Percentiles rank a stretch among this genome's conserved stretches.
Conservation (phyloP, 805 yeast species). For the Barnettozyma wickerhamii region DNA sequence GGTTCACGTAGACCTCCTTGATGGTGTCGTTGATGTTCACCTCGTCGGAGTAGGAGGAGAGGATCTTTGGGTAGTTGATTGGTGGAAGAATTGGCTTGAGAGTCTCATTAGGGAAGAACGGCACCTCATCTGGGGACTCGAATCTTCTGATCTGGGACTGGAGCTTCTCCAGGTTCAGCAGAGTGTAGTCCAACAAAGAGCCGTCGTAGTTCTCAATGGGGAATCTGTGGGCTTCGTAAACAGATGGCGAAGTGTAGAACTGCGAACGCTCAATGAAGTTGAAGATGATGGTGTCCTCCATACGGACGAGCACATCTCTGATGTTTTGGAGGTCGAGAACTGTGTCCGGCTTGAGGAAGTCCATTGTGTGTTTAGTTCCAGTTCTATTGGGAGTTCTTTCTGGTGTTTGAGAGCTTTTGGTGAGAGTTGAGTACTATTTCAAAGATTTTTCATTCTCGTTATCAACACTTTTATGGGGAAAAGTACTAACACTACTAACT, state of each 20-base stretch:
- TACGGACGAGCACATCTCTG: constrained; percentile 76
- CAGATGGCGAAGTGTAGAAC: constrained; percentile 69
- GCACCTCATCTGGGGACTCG: constrained; percentile 91
- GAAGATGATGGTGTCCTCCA: constrained; percentile 96
- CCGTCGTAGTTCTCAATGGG: constrained; percentile 68
- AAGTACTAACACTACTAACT: too few relatives aligned
- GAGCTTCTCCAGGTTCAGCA: constrained; percentile 66
- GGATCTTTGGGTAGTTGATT: constrained; percentile 69
- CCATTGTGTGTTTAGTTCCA: constrained; percentile 47
- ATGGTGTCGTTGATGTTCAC: constrained; percentile 74
- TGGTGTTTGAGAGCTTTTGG: too few relatives aligned
- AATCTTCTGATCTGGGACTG: constrained; percentile 84
- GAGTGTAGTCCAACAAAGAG: constrained; percentile 83
- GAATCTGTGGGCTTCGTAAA: constrained; percentile 57
- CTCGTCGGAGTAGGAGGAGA: constrained; percentile 71
- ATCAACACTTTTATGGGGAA: too few relatives aligned
- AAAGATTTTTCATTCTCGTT: too few relatives aligned
- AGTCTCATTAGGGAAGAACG: constrained; percentile 73
- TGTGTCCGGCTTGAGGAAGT: constrained; percentile 76
- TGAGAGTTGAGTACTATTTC: too few relatives aligned
- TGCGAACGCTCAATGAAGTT: constrained; percentile 91
- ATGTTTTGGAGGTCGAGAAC: constrained; percentile 80
- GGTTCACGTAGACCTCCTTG: constrained; percentile 57
- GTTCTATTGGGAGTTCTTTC: too few relatives aligned
- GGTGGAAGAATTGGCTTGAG: constrained; percentile 73